phyloP scores from a whole-genome alignment of 2,329 filamentous ascomycete species.

The Claviceps purpurea region DNA sequence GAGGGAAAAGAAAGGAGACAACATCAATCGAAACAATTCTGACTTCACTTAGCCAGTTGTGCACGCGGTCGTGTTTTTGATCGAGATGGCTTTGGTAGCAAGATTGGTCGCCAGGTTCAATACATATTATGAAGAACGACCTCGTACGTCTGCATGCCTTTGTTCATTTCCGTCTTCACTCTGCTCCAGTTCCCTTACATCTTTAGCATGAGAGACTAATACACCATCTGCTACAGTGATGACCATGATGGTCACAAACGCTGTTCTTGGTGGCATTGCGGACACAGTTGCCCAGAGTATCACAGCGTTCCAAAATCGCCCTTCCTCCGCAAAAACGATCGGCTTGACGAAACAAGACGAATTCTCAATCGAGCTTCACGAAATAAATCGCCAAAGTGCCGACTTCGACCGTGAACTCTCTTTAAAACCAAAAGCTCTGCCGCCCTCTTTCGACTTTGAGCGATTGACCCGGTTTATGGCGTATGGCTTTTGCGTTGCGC shows the following conservation, averaged over 20 bases:
- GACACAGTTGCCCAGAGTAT: constrained; percentile 93
- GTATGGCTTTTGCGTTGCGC: constrained; percentile 93
- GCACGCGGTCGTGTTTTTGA: constrained; percentile 69
- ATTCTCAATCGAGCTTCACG: constrained; percentile 76
- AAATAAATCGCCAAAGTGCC: constrained; percentile 70
- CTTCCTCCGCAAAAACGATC: constrained; percentile 46
- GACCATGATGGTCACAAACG: constrained; percentile 98
- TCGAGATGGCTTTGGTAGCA: constrained; percentile 79
- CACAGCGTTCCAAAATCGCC: constrained; percentile 61
- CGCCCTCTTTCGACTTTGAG: constrained; percentile 90
- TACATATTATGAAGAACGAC: constrained; percentile 81
- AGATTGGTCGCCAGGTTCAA: constrained; percentile 82
- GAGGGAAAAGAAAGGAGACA: neutral
- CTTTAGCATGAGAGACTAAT: neutral
- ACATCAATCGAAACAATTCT: neutral
- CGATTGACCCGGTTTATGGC: constrained; percentile 90
- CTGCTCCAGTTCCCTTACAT: neutral
- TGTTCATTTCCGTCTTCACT: neutral
- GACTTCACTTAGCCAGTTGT: constrained; percentile 57
- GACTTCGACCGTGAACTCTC: constrained; percentile 52
- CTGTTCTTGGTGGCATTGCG: constrained; percentile 85
- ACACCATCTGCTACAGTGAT: constrained; percentile 46
- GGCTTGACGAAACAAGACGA: constrained; percentile 51
- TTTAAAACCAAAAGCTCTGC: constrained; percentile 44
- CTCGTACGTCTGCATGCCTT: constrained; percentile 40